phyloP scores from a whole-genome alignment of 2,329 filamentous ascomycete species.

The Endocalyx cinctus region DNA sequence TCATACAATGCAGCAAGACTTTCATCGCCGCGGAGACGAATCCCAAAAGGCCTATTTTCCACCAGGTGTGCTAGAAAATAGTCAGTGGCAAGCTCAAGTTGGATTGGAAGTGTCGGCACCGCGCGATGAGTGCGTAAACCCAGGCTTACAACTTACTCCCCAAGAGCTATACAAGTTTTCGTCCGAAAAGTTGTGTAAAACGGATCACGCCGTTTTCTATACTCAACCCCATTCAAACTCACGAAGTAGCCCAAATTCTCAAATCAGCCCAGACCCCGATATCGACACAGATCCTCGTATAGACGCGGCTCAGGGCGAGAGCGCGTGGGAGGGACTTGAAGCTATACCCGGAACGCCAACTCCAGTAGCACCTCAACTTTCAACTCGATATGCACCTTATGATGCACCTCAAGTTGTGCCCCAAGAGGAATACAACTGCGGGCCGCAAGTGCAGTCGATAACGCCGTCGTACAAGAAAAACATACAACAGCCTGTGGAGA shows the following conservation, averaged over 20 bases:
- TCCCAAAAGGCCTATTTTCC: constrained; percentile 18
- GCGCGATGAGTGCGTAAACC: constrained; percentile 15
- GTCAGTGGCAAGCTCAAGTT: constrained; percentile 8
- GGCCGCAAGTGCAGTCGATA: not conserved
- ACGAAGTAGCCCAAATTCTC: constrained; percentile 11
- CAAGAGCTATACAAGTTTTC: constrained; percentile 13
- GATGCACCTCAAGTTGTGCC: not conserved
- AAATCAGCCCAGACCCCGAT: constrained; percentile 5
- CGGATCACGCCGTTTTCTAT: constrained; percentile 4
- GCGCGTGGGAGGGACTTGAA: no score
- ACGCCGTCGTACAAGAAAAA: constrained; percentile 8
- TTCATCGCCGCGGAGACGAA: constrained; percentile 10
- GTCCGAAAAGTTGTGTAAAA: constrained; percentile 7
- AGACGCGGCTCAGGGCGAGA: no score
- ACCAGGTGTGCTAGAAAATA: constrained; percentile 3
- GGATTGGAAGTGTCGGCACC: constrained; percentile 12
- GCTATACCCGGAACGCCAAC: constrained; percentile 2
- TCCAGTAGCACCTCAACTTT: constrained; percentile 2
- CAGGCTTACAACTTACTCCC: constrained; percentile 13
- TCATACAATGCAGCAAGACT: no score
- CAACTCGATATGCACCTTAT: constrained; percentile 3
- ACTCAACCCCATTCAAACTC: constrained; percentile 7
- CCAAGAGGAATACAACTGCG: not conserved
- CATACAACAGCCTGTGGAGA: not conserved
- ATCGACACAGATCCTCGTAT: not conserved